Evolutionary conservation across 371 early-diverging fungal genomes (phyloP), one percentile per base, ranked within the genome.

Genomic region (Haplosporangium sp.): DNA sequence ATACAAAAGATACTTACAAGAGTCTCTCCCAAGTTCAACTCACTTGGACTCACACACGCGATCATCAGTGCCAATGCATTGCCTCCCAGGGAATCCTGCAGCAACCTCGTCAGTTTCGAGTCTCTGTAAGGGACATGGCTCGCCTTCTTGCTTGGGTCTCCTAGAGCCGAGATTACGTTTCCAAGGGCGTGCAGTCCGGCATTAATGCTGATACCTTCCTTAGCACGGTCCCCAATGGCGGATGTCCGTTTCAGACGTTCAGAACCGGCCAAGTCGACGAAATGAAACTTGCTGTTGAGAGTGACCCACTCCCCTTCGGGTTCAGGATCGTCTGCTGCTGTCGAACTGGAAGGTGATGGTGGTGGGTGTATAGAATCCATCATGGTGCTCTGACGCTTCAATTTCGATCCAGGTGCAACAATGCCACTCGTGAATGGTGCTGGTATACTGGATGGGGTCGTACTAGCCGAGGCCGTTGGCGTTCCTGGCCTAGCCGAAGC

Each of bases 231-330:
- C 14, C 99, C 99, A 55, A 91, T 93, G 3, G 99, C 97, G 43
- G 94, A 88, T 2, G 99, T 99, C 45, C 95, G 88, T 83, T 99
- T 99, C 23, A 99, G 81, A 85, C 99, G 90, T 83, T 99, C 99
- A 46, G 96, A 95, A 23, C 99, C 99, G 40, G 99, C 99, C 73
- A 99, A 84, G 88, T 99, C 99, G 47, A 99, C 99, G 89, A 99
- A 99, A 80, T 98, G 95, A 73, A 98, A 96, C 83, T 99, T 99
- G 43, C 95, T 94, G 10, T 86, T 86, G 23, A 93, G 82, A n/a
- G 84, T 76, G 12, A 90, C 62, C 82, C 87, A 86, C 47, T 89
- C 86, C 6, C 85, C 82, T 6, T 83, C 86, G 9, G 82, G 85
- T 20, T 76, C 70, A 46, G 79, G 69, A 56, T 64, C 59, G 14